Evolutionary conservation across 306 rosid genomes (phyloP).

Genomic region (Trichosanthes truncata): DNA sequence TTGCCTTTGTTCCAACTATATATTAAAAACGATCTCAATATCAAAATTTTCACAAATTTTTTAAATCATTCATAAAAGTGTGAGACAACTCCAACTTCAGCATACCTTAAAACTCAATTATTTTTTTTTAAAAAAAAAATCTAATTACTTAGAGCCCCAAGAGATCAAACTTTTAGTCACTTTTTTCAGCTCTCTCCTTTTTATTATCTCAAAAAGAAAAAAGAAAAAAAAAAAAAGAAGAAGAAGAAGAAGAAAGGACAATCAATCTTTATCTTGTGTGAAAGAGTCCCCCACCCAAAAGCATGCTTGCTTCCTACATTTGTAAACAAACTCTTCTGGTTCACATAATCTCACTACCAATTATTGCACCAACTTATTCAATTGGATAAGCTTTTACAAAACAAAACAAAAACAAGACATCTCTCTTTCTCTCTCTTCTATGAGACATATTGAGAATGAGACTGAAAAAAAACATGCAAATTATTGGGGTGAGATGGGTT

Average conservation of each 20-base stretch:
- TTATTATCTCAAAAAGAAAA: no score
- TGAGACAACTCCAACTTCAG: neutral
- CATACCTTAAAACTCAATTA: neutral
- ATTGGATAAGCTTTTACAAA: neutral
- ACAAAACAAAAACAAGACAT: neutral
- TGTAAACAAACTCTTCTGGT: neutral
- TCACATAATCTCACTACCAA: neutral
- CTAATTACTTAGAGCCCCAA: neutral
- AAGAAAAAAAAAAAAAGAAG: no score
- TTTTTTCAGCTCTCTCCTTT: no score
- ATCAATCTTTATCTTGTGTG: neutral
- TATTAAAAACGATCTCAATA: neutral
- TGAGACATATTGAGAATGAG: neutral
- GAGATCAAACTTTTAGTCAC: no score
- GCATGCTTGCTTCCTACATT: constrained; percentile 3
- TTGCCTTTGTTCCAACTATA: no score
- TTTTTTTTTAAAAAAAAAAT: neutral
- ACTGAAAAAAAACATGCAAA: neutral
- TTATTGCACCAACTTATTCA: neutral
- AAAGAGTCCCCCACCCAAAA: neutral
- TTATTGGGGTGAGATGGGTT: neutral
- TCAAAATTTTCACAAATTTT: neutral
- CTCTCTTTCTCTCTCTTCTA: neutral
- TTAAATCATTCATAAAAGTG: neutral
- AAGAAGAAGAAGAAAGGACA: no score